A percentile compares a stretch with the other conserved stretches of the same genome.
phyloP scores from a whole-genome alignment of 768 basidiomycete genomes.

The Hemileccinum impolitum region DNA sequence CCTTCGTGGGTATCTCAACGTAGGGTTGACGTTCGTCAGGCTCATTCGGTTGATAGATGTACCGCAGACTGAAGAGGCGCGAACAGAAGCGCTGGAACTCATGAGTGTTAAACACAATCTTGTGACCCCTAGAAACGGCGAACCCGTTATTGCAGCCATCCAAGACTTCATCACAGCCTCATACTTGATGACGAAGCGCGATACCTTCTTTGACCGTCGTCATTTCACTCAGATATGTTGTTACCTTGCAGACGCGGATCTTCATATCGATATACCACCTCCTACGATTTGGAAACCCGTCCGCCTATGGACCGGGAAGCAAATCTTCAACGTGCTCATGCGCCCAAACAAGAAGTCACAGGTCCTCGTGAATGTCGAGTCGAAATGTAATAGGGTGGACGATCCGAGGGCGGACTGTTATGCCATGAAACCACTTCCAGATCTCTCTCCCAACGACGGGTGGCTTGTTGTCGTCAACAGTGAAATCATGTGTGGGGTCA shows the following conservation, averaged over 20 bases:
- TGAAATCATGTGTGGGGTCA: constrained; percentile 98
- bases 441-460: constrained; percentile 95
- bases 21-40: background rate
- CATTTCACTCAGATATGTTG: constrained; percentile 97
- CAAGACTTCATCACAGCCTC: constrained; percentile 99
- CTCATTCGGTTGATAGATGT: constrained; percentile 58
- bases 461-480: constrained; percentile 97
- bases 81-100: constrained; percentile 93
- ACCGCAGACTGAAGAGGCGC: constrained; percentile 97
- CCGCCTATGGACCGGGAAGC: constrained; percentile 96
- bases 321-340: constrained; percentile 97
- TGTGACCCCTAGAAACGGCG: constrained; percentile 96
- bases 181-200: constrained; percentile 89
- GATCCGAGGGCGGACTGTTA: constrained; percentile 68
- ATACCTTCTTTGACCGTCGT: constrained; percentile 88
- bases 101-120: constrained; percentile 98
- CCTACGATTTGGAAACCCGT: constrained; percentile 93
- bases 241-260: constrained; percentile 86
- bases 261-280: constrained; percentile 93
- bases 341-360: constrained; percentile 81
- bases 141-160: constrained; percentile 98
- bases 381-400: constrained; percentile 88
- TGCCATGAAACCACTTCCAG: constrained; percentile 62
- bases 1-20: constrained; percentile 60
- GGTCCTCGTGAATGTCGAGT: constrained; percentile 92